Evolutionary conservation across 805 yeast genomes (phyloP).

Genomic region (Saccharomycopsis sp.): DNA sequence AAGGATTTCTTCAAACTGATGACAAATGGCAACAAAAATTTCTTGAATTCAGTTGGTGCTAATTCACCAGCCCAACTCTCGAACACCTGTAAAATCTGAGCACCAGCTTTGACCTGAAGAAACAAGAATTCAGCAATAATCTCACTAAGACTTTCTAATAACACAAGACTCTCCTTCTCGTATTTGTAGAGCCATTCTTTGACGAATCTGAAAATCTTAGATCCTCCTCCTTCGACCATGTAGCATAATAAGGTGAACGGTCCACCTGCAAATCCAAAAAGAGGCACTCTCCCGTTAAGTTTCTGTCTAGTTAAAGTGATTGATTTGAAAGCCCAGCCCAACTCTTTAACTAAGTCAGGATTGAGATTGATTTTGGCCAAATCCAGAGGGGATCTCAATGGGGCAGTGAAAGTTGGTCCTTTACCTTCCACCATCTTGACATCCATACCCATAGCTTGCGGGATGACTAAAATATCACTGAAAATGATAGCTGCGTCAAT

Average conservation of each 20-base stretch:
- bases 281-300: constrained; percentile 84
- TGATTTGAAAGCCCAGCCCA: constrained; percentile 95
- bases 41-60: constrained; percentile 81
- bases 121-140: constrained; percentile 90
- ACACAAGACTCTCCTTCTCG: constrained; percentile 61
- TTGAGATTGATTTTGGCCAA: constrained; percentile 49
- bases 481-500: constrained; percentile 96
- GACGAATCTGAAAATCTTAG: constrained; percentile 83
- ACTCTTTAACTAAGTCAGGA: constrained; percentile 67
- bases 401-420: constrained; percentile 90
- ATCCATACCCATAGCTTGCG: constrained; percentile 96
- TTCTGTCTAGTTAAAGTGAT: constrained; percentile 84
- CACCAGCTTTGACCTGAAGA: constrained; percentile 94
- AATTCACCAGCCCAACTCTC: constrained; percentile 98
- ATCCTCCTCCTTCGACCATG: constrained; percentile 97
- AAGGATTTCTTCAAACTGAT: constrained; percentile 56
- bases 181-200: constrained; percentile 87
- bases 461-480: constrained; percentile 90
- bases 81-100: constrained; percentile 94
- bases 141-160: constrained; percentile 74
- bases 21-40: constrained; percentile 85
- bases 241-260: constrained; percentile 97
- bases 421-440: constrained; percentile 91
- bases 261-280: constrained; percentile 93
- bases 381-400: constrained; percentile 71